Evolutionary conservation across 805 yeast genomes (phyloP), one percentile per base, ranked within the genome.

Genomic region (Candida caryicola): DNA sequence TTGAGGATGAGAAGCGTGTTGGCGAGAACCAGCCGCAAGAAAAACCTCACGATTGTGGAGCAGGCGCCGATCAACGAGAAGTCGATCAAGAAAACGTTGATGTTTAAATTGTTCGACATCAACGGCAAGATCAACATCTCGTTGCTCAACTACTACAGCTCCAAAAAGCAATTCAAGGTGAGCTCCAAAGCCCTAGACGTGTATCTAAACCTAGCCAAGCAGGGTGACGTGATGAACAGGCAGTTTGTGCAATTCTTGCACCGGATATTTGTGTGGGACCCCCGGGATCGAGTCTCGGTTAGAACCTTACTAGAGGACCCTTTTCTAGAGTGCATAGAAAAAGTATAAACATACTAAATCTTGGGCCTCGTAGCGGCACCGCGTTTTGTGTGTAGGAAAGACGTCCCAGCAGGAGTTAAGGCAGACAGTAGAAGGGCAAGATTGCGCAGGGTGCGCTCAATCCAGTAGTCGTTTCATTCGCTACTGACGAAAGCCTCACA

Each of bases 111-210:
- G 13, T 69, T 69, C 42, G 70, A 66, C 39, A 40, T 52, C 17
- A 61, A 62, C 23, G 74, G 74, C 4, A 66, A 61, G 36, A 45
- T 68, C 26, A 66, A 64, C 37, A 43, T 66, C 23, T 58, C 56
- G 21, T 54, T 58, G 33, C 49, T 69, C 34, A 65, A 65, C 29
- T 44, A 50, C 27, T 56, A 44, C 18, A 57, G 37, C 46, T 52
- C 10, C 55, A 46, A 31, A 47, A 57, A 55, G 34, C 47, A 44
- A 16, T 57, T 62, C 31, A 62, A 55, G 43, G 43, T 57, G 8
- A 54, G 52, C 32, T 55, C 71, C 14, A 58, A 55, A 39, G 41
- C 41, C 9, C 43, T 69, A 14, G 71, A 62, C n/a, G 52, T 60
- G 2, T 43, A 50, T 4, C 47, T 68, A 26, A 52, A 58, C 17